These are phyloP conservation scores for Akanthomyces lecanii DNA, from an alignment of 2,329 filamentous ascomycete genomes.

Conservation along the genomic window DNA sequence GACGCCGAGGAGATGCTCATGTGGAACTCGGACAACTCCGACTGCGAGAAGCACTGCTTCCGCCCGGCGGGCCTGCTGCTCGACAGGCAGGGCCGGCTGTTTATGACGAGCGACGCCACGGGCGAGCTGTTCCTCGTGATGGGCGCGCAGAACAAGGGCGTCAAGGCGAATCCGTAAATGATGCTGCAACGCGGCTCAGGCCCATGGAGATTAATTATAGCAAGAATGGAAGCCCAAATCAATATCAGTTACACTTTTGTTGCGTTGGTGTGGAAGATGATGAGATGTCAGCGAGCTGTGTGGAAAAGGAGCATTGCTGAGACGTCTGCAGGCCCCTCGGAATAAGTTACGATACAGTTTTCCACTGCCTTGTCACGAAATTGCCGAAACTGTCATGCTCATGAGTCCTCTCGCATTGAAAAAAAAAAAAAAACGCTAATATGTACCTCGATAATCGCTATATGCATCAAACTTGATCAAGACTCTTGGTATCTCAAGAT, in stretches of 20 bases:
- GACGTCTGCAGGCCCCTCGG: no score
- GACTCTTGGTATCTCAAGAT: background rate
- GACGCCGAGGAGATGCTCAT: conserved; percentile 44
- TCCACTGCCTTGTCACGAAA: no score
- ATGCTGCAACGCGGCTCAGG: no score
- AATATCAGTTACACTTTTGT: background rate
- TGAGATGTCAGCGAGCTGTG: no score
- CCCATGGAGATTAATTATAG: no score
- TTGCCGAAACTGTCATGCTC: no score
- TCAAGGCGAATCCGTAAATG: background rate
- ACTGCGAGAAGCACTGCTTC: conserved; percentile 45
- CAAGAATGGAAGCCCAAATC: no score
- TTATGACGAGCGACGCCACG: conserved; percentile 49
- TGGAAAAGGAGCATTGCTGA: background rate
- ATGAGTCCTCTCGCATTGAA: no score
- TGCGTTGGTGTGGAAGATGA: background rate
- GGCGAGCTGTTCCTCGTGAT: conserved; percentile 51
- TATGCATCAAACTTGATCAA: background rate
- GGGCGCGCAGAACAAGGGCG: conserved; percentile 13
- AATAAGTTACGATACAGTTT: no score
- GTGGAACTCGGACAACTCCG: conserved; percentile 41
- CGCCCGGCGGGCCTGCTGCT: conserved; percentile 46
- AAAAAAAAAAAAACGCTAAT: background rate
- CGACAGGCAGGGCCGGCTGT: conserved; percentile 41
- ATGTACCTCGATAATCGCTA: background rate